A percentile compares a stretch with the other conserved stretches of the same genome.
phyloP scores from a whole-genome alignment of 805 yeast genomes.

The Candida berthetii region DNA sequence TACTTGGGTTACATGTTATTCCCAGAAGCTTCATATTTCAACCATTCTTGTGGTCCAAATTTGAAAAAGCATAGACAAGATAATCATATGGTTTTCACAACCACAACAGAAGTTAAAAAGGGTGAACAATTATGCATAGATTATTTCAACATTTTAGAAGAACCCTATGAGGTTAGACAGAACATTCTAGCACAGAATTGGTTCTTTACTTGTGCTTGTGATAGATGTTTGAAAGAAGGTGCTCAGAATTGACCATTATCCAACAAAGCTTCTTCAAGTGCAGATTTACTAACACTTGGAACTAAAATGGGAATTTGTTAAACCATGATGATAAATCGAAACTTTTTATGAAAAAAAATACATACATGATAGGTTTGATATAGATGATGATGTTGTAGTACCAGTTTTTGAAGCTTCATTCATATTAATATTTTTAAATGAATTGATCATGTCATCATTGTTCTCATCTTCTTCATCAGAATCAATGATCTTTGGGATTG shows the following conservation, averaged over 20 bases:
- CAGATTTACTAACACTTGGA: conserved; percentile 32
- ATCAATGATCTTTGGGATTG: conserved; percentile 7
- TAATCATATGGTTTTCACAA: conserved; percentile 33
- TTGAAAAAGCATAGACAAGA: conserved; percentile 36
- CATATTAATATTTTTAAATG: conserved; percentile 4
- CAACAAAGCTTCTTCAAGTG: conserved; percentile 34
- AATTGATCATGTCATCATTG: conserved; percentile 14
- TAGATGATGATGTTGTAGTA: conserved; percentile 14
- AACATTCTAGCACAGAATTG: conserved; percentile 40
- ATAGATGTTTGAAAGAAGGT: conserved; percentile 29
- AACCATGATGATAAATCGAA: not conserved
- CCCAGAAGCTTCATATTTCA: conserved; percentile 62
- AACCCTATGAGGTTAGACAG: conserved; percentile 34
- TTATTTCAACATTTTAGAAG: conserved; percentile 47
- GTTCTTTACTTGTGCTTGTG: conserved; percentile 55
- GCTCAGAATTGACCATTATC: conserved; percentile 25
- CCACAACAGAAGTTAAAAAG: conserved; percentile 29
- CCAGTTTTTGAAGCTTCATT: not conserved
- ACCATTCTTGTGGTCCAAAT: conserved; percentile 62
- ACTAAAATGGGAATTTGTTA: no score
- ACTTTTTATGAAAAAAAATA: not conserved
- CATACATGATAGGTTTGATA: conserved; percentile 27
- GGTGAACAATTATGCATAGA: conserved; percentile 54
- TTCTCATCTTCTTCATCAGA: not conserved
- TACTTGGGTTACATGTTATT: conserved; percentile 55